Conservation (phyloP, 2,329 filamentous ascomycete species). For the Niveomyces coronatus region DNA sequence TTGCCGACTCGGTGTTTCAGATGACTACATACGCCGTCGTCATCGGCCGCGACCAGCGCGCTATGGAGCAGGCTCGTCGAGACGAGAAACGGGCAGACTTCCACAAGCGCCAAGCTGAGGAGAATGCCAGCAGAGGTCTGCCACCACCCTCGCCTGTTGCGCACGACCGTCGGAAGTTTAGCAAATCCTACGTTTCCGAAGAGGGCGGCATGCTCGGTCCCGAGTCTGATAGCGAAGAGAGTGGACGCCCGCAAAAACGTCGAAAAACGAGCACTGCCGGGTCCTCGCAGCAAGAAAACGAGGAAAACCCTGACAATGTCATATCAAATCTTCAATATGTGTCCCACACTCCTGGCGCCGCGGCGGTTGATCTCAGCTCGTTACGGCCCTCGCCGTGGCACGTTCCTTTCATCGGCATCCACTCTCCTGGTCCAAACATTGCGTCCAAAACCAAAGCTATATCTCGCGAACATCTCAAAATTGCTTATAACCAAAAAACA, state of each 20-base stretch:
- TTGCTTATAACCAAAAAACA: constrained; percentile 55
- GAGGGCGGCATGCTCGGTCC: constrained; percentile 59
- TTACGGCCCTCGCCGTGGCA: constrained; percentile 51
- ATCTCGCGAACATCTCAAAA: constrained; percentile 63
- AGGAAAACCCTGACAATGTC: constrained; percentile 34
- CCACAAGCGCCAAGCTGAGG: constrained; percentile 33
- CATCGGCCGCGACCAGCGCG: constrained; percentile 59
- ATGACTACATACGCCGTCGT: constrained; percentile 67
- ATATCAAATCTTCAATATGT: constrained; percentile 51
- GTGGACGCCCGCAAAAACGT: constrained; percentile 34
- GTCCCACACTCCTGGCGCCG: constrained; percentile 48
- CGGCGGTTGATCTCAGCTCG: constrained; percentile 47
- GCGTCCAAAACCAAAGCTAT: constrained; percentile 59
- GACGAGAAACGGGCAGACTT: constrained; percentile 39
- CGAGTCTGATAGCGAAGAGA: constrained; percentile 46
- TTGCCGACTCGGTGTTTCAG: constrained; percentile 66
- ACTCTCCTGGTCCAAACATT: constrained; percentile 54
- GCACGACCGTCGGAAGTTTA: constrained; percentile 43
- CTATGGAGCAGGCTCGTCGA: constrained; percentile 42
- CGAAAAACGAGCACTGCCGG: constrained; percentile 35
- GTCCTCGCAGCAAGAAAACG: constrained; percentile 31
- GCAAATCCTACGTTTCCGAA: constrained; percentile 58
- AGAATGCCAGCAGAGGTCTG: constrained; percentile 37
- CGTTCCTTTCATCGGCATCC: constrained; percentile 60
- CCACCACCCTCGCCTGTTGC: constrained; percentile 41